These are phyloP conservation scores for Bipolaris cookei DNA, from an alignment of 2,329 filamentous ascomycete species.

Conservation along the genomic window DNA sequence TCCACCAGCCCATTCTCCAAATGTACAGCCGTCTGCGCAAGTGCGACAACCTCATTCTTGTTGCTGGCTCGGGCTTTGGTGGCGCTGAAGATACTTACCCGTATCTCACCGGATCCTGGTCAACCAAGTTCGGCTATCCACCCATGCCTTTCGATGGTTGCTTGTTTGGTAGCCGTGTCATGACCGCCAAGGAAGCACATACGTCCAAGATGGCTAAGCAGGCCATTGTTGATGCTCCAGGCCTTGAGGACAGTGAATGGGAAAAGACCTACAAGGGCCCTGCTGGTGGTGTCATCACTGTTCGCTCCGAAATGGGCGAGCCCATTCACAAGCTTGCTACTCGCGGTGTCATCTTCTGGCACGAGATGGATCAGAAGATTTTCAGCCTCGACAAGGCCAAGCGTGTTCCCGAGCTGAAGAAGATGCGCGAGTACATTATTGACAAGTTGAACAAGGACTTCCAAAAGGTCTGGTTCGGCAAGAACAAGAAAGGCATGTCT, in stretches of 20 bases:
- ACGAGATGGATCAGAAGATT: slow-evolving; percentile 98
- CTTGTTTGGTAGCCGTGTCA: slow-evolving; percentile 56
- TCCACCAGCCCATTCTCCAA: slow-evolving; percentile 57
- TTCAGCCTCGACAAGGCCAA: slow-evolving; percentile 91
- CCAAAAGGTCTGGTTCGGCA: slow-evolving; percentile 58
- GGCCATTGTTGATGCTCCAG: slow-evolving; percentile 53
- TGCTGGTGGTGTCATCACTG: slow-evolving; percentile 92
- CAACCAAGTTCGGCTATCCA: slow-evolving; percentile 51
- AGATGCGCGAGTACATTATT: slow-evolving; percentile 56
- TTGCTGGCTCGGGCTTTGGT: slow-evolving; percentile 58
- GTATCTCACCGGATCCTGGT: slow-evolving; percentile 56
- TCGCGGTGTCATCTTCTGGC: slow-evolving; percentile 94
- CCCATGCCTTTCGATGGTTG: slow-evolving; percentile 58
- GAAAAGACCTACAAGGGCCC: slow-evolving; percentile 65
- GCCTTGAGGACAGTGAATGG: slow-evolving; percentile 54
- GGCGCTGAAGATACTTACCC: slow-evolving; percentile 56
- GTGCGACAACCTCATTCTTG: slow-evolving; percentile 55
- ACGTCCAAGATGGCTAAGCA: slow-evolving; percentile 54
- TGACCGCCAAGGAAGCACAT: slow-evolving; percentile 56
- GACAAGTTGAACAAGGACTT: slow-evolving; percentile 56
- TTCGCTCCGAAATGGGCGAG: slow-evolving; percentile 98
- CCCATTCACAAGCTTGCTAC: slow-evolving; percentile 99
- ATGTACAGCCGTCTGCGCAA: slow-evolving; percentile 55
- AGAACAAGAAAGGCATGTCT: slow-evolving; percentile 51
- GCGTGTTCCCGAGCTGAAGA: slow-evolving; percentile 51